Percentiles rank a stretch among this genome's conserved stretches.
phyloP scores from a whole-genome alignment of 805 yeast species.

The Saturnispora saitoi region DNA sequence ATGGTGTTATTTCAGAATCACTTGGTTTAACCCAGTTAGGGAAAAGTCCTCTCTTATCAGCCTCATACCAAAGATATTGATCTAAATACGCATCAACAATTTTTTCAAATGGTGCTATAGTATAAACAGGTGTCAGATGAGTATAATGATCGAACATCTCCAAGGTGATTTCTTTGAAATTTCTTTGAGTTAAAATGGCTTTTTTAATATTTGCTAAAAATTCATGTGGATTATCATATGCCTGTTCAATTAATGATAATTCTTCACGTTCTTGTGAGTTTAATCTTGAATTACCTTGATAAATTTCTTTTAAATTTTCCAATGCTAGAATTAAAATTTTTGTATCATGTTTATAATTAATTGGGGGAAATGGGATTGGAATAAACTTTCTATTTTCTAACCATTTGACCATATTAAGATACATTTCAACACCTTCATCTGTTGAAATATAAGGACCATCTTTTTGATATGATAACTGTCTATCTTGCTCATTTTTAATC shows the following conservation, averaged over 20 bases:
- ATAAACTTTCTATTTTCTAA: conserved; percentile 72
- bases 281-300: conserved; percentile 63
- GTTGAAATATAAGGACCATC: conserved; percentile 85
- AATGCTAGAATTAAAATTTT: conserved; percentile 82
- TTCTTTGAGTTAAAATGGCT: conserved; percentile 76
- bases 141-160: conserved; percentile 90
- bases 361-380: conserved; percentile 90
- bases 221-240: conserved; percentile 95
- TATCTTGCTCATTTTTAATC: conserved; percentile 85
- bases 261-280: conserved; percentile 89
- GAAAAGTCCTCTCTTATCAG: conserved; percentile 75
- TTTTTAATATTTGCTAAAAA: conserved; percentile 77
- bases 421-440: conserved; percentile 80
- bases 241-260: conserved; percentile 86
- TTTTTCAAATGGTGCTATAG: conserved; percentile 86
- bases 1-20: conserved; percentile 88
- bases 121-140: conserved; percentile 75
- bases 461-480: conserved; percentile 70
- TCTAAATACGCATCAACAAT: conserved; percentile 94
- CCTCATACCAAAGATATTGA: conserved; percentile 94
- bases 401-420: conserved; percentile 87
- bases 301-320: conserved; percentile 78
- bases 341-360: conserved; percentile 87
- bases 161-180: conserved; percentile 78
- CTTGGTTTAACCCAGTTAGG: conserved; percentile 97